phyloP scores from a whole-genome alignment of 257 asterid genomes.

The Solanum rostratum region DNA sequence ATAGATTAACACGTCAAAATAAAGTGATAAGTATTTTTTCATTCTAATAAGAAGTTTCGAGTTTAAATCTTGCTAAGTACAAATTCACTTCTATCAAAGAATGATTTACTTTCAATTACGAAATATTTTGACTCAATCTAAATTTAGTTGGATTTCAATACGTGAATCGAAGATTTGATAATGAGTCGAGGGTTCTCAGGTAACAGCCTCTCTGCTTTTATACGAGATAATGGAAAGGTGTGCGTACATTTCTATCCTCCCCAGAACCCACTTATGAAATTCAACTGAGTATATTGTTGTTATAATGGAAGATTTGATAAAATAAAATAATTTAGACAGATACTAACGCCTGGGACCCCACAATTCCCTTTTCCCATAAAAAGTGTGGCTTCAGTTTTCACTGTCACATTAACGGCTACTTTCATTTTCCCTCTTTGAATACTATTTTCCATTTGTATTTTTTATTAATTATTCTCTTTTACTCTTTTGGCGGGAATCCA shows the following conservation, averaged over 20 bases:
- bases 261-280: no score
- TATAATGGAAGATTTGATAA: no score
- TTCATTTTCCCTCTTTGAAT: constrained; percentile 1
- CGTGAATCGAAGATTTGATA: no score
- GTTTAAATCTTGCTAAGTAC: accelerated
- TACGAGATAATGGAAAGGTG: no score
- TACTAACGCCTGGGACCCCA: not conserved
- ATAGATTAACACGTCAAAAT: accelerated
- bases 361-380: constrained; percentile 23
- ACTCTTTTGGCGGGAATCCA: constrained; percentile 34
- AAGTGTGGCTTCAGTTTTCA: constrained; percentile 9
- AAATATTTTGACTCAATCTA: accelerated
- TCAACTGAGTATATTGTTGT: no score
- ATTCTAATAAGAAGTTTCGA: accelerated
- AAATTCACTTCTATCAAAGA: accelerated
- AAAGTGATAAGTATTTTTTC: accelerated
- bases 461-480: not conserved
- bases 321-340: not conserved
- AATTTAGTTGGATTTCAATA: not conserved
- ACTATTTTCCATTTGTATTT: constrained; percentile 6
- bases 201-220: no score
- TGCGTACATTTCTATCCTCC: no score
- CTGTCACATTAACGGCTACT: constrained; percentile 53
- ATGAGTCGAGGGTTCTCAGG: no score
- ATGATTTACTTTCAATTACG: accelerated